phyloP scores from a whole-genome alignment of 2,329 filamentous ascomycete genomes.

The Lachnellula cervina region DNA sequence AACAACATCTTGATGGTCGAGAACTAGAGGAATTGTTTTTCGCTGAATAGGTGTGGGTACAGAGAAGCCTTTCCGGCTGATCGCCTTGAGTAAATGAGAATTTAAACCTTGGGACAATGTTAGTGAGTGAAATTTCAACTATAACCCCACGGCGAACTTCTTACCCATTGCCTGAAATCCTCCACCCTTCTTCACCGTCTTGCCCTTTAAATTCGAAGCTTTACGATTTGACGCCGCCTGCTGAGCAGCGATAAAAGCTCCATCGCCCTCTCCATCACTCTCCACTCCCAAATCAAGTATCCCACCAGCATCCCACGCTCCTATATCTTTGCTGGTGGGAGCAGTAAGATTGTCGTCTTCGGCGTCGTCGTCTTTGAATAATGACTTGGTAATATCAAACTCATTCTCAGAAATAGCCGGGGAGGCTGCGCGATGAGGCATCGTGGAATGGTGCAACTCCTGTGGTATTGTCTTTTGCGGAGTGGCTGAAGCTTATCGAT shows the following conservation, averaged over 20 bases:
- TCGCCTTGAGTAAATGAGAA: slow-evolving; percentile 79
- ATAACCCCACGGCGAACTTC: slow-evolving; percentile 15
- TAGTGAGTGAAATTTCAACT: background rate
- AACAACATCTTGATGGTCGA: slow-evolving; percentile 92
- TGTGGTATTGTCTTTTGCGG: background rate
- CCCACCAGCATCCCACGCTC: slow-evolving; percentile 54
- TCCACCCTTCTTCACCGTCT: slow-evolving; percentile 87
- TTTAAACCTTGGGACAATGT: slow-evolving; percentile 56
- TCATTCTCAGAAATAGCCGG: slow-evolving; percentile 85
- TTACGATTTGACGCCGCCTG: slow-evolving; percentile 89
- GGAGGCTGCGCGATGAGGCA: slow-evolving; percentile 71
- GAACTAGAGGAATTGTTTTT: slow-evolving; percentile 87
- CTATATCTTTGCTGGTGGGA: slow-evolving; percentile 34
- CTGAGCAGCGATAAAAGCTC: slow-evolving; percentile 82
- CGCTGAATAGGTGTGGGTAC: slow-evolving; percentile 96
- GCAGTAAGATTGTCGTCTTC: slow-evolving; percentile 38
- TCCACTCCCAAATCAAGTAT: slow-evolving; percentile 55
- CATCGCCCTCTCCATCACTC: slow-evolving; percentile 64
- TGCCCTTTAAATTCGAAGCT: slow-evolving; percentile 72
- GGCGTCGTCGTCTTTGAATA: slow-evolving; percentile 60
- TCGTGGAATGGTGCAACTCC: slow-evolving; percentile 33
- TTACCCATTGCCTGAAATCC: slow-evolving; percentile 92
- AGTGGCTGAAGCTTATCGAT: slow-evolving; percentile 4
- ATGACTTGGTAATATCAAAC: slow-evolving; percentile 77
- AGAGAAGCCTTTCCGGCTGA: slow-evolving; percentile 88